A percentile compares a stretch with the other conserved stretches of the same genome.
phyloP scores from a whole-genome alignment of 2,329 filamentous ascomycete genomes.

The Nectriaceae sp. region DNA sequence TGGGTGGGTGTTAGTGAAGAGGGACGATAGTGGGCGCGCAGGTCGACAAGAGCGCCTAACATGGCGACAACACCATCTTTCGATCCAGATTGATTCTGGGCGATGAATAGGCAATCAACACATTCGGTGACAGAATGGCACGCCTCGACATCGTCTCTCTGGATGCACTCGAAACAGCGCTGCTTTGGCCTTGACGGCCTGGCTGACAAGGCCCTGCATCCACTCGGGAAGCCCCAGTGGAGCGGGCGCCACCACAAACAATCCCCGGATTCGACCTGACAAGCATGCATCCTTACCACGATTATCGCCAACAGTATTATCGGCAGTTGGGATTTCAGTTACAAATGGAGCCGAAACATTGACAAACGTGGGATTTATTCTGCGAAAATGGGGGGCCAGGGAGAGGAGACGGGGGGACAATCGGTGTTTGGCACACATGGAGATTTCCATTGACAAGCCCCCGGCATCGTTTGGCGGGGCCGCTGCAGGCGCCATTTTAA shows the following conservation, averaged over 20 bases:
- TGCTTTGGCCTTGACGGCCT: constrained; percentile 30
- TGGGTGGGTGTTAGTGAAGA: constrained; percentile 10
- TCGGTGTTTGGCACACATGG: too few species aligned
- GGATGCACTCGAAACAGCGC: constrained; percentile 27
- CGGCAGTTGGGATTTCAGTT: constrained; percentile 6
- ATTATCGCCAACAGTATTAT: constrained; percentile 1
- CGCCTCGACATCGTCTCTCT: constrained; percentile 21
- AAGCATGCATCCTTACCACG: constrained; percentile 20
- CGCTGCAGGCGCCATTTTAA: constrained; percentile 23
- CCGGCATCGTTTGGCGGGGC: constrained; percentile 16
- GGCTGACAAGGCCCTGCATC: constrained; percentile 24
- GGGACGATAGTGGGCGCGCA: background rate
- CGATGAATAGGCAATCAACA: constrained; percentile 8
- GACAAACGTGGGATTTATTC: too few species aligned
- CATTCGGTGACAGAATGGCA: constrained; percentile 16
- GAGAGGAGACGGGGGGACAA: too few species aligned
- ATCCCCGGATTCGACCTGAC: constrained; percentile 29
- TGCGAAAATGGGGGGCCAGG: too few species aligned
- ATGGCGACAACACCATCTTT: constrained; percentile 9
- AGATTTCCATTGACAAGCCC: constrained; percentile 5
- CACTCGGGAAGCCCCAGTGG: constrained; percentile 33
- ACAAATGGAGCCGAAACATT: too few species aligned
- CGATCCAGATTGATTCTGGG: constrained; percentile 4
- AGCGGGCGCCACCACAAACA: constrained; percentile 32
- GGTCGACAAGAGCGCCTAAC: background rate